Conservation (phyloP, 2,329 filamentous ascomycete species). For the Nemania sp. region DNA sequence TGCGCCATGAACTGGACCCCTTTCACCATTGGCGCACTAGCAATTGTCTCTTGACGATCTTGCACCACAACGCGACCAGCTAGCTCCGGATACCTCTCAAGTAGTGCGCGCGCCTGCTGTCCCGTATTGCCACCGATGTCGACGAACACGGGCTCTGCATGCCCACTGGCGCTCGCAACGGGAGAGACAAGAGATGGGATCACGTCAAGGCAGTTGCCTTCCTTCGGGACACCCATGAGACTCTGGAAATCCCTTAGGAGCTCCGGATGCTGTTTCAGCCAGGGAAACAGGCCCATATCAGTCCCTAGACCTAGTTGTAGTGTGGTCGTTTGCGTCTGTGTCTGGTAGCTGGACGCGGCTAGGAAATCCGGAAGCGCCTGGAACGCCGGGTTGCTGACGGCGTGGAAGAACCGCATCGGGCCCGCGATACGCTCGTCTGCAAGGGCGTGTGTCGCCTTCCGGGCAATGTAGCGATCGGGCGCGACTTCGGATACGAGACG, state of each 20-base stretch:
- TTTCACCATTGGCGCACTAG: constrained; percentile 20
- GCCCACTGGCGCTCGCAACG: constrained; percentile 17
- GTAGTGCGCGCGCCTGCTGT: constrained; percentile 38
- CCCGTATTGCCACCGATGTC: constrained; percentile 41
- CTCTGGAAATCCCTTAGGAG: constrained; percentile 40
- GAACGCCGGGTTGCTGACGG: too few species aligned
- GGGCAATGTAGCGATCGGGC: too few species aligned
- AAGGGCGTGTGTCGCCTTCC: too few species aligned
- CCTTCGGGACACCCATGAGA: constrained; percentile 42
- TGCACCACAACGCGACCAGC: constrained; percentile 37
- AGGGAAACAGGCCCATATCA: constrained; percentile 19
- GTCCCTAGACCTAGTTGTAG: too few species aligned
- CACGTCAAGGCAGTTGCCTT: constrained; percentile 29
- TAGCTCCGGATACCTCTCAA: constrained; percentile 29
- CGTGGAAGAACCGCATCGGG: too few species aligned
- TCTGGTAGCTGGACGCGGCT: too few species aligned
- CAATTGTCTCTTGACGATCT: constrained; percentile 33
- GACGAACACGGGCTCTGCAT: constrained; percentile 26
- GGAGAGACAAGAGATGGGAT: constrained; percentile 44
- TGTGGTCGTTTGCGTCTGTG: too few species aligned
- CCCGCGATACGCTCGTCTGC: too few species aligned
- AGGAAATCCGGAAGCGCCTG: too few species aligned
- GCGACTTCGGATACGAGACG: too few species aligned
- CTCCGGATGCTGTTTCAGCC: constrained; percentile 34
- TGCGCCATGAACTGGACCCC: constrained; percentile 27